Percentiles rank a stretch among this genome's conserved stretches.
Conservation (phyloP, 2,329 filamentous ascomycete species). For the Aureobasidium sp. region DNA sequence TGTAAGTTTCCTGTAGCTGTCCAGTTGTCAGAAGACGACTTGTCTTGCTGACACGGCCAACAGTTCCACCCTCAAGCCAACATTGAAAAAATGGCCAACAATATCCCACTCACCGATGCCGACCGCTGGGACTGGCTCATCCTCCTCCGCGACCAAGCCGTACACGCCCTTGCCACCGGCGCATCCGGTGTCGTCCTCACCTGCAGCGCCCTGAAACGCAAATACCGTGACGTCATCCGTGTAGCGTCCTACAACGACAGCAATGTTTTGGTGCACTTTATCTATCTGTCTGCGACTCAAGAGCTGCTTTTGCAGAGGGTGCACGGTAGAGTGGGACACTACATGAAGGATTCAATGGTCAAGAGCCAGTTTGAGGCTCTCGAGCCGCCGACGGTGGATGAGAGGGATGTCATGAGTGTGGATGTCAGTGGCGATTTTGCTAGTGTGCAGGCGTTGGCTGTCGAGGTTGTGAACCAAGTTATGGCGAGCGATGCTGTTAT, state of each 20-base stretch:
- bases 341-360: constrained; percentile 95
- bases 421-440: constrained; percentile 37
- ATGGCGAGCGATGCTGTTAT: constrained; percentile 21
- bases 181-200: constrained; percentile 73
- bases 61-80: constrained; percentile 46
- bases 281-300: constrained; percentile 78
- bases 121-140: constrained; percentile 97
- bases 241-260: constrained; percentile 42
- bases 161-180: constrained; percentile 27
- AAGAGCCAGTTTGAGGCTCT: constrained; percentile 82
- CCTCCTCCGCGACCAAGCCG: constrained; percentile 39
- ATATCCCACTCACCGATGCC: constrained; percentile 78
- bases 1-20: constrained; percentile 29
- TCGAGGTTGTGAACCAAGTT: constrained; percentile 33
- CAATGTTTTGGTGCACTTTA: constrained; percentile 64
- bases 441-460: constrained; percentile 36
- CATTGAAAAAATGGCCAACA: constrained; percentile 77
- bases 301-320: constrained; percentile 71
- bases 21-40: neutral
- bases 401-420: constrained; percentile 40
- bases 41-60: neutral
- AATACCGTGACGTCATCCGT: constrained; percentile 72
- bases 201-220: constrained; percentile 92
- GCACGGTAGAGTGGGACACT: constrained; percentile 68
- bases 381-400: constrained; percentile 66